Base-by-base conservation (phyloP, 2,329 filamentous ascomycete genomes). In the Magnaporthiopsis poae region DNA sequence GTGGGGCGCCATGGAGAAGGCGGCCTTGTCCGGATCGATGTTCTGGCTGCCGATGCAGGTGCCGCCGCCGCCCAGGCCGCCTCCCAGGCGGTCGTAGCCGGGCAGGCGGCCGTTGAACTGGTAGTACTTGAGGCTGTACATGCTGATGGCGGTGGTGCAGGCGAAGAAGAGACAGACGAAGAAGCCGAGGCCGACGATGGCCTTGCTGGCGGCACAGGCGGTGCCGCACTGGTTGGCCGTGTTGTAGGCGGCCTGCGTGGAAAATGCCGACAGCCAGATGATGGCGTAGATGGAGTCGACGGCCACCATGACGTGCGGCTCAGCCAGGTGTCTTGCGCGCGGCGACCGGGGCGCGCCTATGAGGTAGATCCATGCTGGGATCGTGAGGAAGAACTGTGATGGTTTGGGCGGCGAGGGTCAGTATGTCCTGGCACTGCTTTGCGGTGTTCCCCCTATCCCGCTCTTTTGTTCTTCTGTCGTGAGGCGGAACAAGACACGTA, bases 21-120 rank as follows among this genome's bases (percentile, higher is more conserved):
- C 86, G 35, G 86, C 86, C 79, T 88, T 88, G 75, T 89, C 86
- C 0, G 87, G 87, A 73, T 89, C 87, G 70, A 88, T 88, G 77
- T 85, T 84, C 70, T 80, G 76, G n/a, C 36, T 5, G 21, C 8
- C 52, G 68, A 68, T 70, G 69, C 60, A 60, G 63, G 29, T 27
- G 68, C 36, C 13, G 21, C 8, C 52, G 68, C 68, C 70, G 69
- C 60, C 61, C 62, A 33, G 27, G 13, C 75, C 76, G 68, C 73
- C 73, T 68, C 74, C 74, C 64, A 79, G 76, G 65, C 79, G 79
- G 71, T 86, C 84, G 74, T 87, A 87, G 67, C 86, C 86, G 1
- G 87, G 87, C 21, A 88, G 80, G 66, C 77, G 81, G 71, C 84
- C 84, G 76, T 88, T 83, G 73, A 84, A 82, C 71, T 84, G 82